Conservation (phyloP, 805 yeast genomes). For the Wickerhamiella dianesei region DNA sequence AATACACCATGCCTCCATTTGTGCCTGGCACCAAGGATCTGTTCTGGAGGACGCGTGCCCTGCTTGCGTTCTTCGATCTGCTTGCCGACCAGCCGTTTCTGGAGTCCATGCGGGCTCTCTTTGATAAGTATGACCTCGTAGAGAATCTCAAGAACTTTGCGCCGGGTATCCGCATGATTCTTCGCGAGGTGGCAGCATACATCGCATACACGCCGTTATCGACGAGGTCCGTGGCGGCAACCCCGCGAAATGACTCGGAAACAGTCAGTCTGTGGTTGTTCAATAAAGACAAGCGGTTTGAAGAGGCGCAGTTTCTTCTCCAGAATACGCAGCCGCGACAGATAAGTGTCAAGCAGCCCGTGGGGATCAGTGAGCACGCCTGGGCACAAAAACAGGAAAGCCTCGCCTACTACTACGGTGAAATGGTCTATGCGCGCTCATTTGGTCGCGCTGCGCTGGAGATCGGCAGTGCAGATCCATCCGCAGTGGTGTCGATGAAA, state of each 20-base stretch:
- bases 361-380: slow-evolving; percentile 41
- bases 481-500: not conserved
- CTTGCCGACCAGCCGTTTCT: slow-evolving; percentile 38
- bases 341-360: slow-evolving; percentile 29
- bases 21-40: not conserved
- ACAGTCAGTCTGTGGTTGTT: slow-evolving; percentile 60
- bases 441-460: slow-evolving; percentile 67
- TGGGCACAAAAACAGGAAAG: slow-evolving; percentile 39
- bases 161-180: slow-evolving; percentile 41
- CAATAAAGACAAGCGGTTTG: slow-evolving; percentile 62
- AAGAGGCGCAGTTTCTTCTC: slow-evolving; percentile 57
- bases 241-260: slow-evolving; percentile 44
- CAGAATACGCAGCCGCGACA: slow-evolving; percentile 55
- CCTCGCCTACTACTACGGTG: slow-evolving; percentile 46
- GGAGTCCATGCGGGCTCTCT: slow-evolving; percentile 43
- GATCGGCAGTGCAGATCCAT: slow-evolving; percentile 26
- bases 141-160: slow-evolving; percentile 55
- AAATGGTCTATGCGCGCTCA: slow-evolving; percentile 63
- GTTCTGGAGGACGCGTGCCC: slow-evolving; percentile 3
- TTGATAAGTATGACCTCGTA: slow-evolving; percentile 45
- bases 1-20: not conserved
- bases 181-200: not conserved
- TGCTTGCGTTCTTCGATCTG: slow-evolving; percentile 7
- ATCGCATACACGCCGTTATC: slow-evolving; percentile 7
- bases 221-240: slow-evolving; percentile 31